Evolutionary conservation across 1,284 basidiomycete species (phyloP), one percentile per base, ranked within the genome.

Genomic region (Peniophora sp.): DNA sequence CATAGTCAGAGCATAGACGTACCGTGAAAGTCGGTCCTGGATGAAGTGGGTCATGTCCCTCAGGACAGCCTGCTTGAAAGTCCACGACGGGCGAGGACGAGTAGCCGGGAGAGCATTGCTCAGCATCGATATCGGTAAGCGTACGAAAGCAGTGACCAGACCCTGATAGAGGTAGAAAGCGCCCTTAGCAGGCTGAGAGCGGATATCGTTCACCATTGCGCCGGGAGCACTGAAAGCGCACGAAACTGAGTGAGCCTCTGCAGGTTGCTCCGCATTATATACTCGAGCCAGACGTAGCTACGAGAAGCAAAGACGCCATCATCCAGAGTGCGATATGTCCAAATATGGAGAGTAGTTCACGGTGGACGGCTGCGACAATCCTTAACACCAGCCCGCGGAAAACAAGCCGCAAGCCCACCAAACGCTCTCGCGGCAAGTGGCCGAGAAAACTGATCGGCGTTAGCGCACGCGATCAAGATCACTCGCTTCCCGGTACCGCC

Each of bases 81-180:
- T 47, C 54, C 52, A 53, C 9, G 54, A 51, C 24, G 11, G 24
- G 24, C 54, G 34, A 17, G 52, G 42, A 22, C 54, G 54, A 18
- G 45, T 15, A 8, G 35, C 9, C 22, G 23, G 41, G 11, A 20
- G 42, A 3, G 47, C 18, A 36, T 51, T 53, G 14, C 10, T 46
- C 11, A 59, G 14, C 9, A 55, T 18, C 62, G 61, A 64, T 35
- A 49, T 56, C 10, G 62, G 62, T 3, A 60, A 15, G 48, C 59
- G 55, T 24, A 58, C 42, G 14, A 63, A 51, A 2, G 59, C 20
- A 9, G 54, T 58, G 14, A 36, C 44, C 6, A 49, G 14, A 15
- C 54, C 14, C 46, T 55, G 48, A 36, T 54, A 56, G 15, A 17
- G 37, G 8, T 20, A 62, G 48, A 50, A 64, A 15, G 58, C 3